Conservation (phyloP, 108 stramenopile species). For the Cyclostephanos invisitatus region DNA sequence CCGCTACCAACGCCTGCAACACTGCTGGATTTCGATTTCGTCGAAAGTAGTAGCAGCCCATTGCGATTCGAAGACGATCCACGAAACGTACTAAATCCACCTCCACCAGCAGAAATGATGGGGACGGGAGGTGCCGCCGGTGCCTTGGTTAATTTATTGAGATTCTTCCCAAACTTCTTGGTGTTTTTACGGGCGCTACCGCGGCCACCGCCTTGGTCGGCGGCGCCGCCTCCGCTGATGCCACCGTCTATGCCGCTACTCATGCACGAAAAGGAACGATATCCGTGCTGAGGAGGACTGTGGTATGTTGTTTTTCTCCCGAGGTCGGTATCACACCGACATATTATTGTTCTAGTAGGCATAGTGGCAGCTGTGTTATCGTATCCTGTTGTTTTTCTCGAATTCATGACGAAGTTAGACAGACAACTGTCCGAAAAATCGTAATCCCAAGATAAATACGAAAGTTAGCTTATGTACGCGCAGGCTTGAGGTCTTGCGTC, state of each 20-base stretch:
- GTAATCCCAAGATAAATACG: background rate
- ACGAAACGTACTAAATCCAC: constrained; percentile 20
- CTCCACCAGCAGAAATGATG: constrained; percentile 19
- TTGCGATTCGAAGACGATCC: constrained; percentile 52
- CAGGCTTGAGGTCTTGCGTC: background rate
- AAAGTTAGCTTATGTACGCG: background rate
- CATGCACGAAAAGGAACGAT: constrained; percentile 18
- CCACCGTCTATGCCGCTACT: constrained; percentile 34
- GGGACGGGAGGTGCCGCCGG: constrained; percentile 62
- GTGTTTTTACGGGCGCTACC: constrained; percentile 24
- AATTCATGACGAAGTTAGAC: background rate
- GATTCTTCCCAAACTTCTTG: constrained; percentile 88
- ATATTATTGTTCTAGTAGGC: too few relatives aligned
- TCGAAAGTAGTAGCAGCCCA: constrained; percentile 78
- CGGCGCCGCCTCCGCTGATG: constrained; percentile 9
- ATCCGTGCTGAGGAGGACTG: background rate
- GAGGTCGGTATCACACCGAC: background rate
- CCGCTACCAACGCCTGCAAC: constrained; percentile 10
- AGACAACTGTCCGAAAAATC: background rate
- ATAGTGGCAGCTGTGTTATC: too few relatives aligned
- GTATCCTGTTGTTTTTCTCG: background rate
- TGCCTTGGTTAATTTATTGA: constrained; percentile 75
- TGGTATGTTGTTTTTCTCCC: background rate
- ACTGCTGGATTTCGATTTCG: constrained; percentile 54
- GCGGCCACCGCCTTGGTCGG: constrained; percentile 6